Percentiles rank a stretch among this genome's conserved stretches.
Conservation (phyloP, 805 yeast genomes). For the Teunomyces kruisii region DNA sequence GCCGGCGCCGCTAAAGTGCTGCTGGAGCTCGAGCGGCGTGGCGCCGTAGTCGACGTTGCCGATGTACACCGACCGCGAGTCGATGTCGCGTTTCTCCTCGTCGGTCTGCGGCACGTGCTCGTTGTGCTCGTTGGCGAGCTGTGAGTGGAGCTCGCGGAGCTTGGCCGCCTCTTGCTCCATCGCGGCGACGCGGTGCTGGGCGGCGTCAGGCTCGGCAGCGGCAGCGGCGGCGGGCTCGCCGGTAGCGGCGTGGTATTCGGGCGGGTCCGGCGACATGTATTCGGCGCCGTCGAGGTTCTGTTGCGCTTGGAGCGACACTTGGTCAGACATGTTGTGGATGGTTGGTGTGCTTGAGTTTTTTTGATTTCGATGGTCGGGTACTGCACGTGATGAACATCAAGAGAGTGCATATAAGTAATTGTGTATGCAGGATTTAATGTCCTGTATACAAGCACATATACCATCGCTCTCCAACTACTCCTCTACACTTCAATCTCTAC, state of each 20-base stretch:
- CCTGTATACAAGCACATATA: no score
- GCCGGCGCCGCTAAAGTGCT: constrained; percentile 69
- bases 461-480: no score
- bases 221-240: neutral
- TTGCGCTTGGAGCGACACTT: constrained; percentile 25
- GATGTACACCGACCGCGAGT: constrained; percentile 73
- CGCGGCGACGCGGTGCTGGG: neutral
- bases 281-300: constrained; percentile 7
- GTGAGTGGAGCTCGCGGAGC: constrained; percentile 4
- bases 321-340: constrained; percentile 28
- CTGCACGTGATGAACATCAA: no score
- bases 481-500: no score
- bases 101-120: constrained; percentile 34
- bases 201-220: neutral
- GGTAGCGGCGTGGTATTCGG: neutral
- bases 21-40: constrained; percentile 76
- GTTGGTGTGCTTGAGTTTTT: neutral
- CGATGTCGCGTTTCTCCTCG: constrained; percentile 60
- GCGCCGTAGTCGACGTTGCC: constrained; percentile 83
- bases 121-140: constrained; percentile 4
- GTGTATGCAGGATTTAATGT: no score
- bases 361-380: neutral
- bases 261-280: constrained; percentile 2
- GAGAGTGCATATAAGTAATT: no score
- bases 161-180: constrained; percentile 6